Conservation (phyloP, 2,329 filamentous ascomycete species). For the Pyricularia sp. region DNA sequence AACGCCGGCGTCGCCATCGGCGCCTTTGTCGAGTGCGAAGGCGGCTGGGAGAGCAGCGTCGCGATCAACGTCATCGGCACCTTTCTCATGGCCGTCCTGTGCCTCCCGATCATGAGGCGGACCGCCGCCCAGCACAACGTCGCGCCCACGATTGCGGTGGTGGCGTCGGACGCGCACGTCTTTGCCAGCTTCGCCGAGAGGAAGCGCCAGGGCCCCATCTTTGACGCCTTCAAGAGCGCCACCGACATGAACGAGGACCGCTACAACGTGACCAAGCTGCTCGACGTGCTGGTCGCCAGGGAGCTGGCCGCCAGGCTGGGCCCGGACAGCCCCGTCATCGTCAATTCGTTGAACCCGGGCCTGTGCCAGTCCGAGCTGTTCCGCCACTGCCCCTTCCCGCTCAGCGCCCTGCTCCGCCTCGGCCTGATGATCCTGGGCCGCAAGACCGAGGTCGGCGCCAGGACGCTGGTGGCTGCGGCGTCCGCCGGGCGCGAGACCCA, state of each 20-base stretch:
- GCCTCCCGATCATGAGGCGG: constrained; percentile 27
- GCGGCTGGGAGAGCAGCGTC: constrained; percentile 28
- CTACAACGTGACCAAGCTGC: constrained; percentile 22
- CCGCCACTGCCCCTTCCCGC: constrained; percentile 16
- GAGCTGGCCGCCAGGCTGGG: constrained; percentile 20
- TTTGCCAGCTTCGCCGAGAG: constrained; percentile 20
- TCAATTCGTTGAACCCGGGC: constrained; percentile 27
- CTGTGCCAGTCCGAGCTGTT: constrained; percentile 28
- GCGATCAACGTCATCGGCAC: constrained; percentile 35
- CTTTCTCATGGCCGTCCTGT: constrained; percentile 27
- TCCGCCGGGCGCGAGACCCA: constrained; percentile 23
- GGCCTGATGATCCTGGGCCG: constrained; percentile 18
- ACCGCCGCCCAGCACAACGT: constrained; percentile 20
- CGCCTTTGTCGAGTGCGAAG: constrained; percentile 10
- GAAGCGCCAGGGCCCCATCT: constrained; percentile 15
- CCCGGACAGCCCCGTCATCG: constrained; percentile 17
- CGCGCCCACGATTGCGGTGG: constrained; percentile 22
- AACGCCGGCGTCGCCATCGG: constrained; percentile 24
- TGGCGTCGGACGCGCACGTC: constrained; percentile 24
- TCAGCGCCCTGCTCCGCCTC: constrained; percentile 11
- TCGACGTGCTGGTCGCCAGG: constrained; percentile 17
- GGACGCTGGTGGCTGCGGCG: constrained; percentile 24
- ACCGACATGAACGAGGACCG: constrained; percentile 16
- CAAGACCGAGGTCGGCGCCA: constrained; percentile 24
- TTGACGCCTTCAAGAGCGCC: constrained; percentile 19